Conservation (phyloP, 2,329 filamentous ascomycete species). For the Dactylonectria estremocensis region DNA sequence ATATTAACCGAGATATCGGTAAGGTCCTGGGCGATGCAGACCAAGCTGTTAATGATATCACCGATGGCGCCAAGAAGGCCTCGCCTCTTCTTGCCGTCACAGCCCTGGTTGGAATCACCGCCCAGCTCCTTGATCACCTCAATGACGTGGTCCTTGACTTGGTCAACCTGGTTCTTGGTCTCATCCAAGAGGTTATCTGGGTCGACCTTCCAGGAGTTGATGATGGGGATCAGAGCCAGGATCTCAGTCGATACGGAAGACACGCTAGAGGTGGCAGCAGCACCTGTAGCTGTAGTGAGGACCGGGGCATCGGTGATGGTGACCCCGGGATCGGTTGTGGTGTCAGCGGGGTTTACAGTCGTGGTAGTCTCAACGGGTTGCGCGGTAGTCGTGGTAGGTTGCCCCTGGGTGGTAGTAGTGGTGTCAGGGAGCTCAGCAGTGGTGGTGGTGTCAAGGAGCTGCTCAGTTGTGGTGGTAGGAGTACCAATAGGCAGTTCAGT, state of each 20-base stretch:
- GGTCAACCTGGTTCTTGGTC: constrained; percentile 34
- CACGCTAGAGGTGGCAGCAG: constrained; percentile 32
- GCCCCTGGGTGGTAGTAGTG: background rate
- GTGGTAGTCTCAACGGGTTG: background rate
- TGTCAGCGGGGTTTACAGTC: background rate
- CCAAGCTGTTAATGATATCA: constrained; percentile 35
- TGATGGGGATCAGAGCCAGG: constrained; percentile 32
- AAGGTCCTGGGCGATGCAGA: constrained; percentile 35
- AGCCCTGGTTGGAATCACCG: constrained; percentile 30
- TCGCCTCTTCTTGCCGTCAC: constrained; percentile 29
- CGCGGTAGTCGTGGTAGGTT: constrained; percentile 3
- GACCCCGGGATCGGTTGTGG: constrained; percentile 11
- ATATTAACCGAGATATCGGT: constrained; percentile 26
- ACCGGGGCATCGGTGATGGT: constrained; percentile 33
- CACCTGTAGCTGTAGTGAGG: constrained; percentile 29
- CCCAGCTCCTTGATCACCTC: constrained; percentile 30
- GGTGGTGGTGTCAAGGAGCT: background rate
- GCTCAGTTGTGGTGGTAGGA: background rate
- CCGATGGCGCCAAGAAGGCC: constrained; percentile 33
- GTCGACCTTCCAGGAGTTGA: constrained; percentile 36
- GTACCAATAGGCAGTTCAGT: background rate
- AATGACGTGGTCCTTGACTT: constrained; percentile 26
- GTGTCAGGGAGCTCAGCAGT: background rate
- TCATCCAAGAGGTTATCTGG: constrained; percentile 33
- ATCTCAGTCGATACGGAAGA: constrained; percentile 38